These are phyloP conservation scores for Pseudonitzschia delicatissima DNA, from an alignment of 108 stramenopile genomes.

Conservation along the genomic window DNA sequence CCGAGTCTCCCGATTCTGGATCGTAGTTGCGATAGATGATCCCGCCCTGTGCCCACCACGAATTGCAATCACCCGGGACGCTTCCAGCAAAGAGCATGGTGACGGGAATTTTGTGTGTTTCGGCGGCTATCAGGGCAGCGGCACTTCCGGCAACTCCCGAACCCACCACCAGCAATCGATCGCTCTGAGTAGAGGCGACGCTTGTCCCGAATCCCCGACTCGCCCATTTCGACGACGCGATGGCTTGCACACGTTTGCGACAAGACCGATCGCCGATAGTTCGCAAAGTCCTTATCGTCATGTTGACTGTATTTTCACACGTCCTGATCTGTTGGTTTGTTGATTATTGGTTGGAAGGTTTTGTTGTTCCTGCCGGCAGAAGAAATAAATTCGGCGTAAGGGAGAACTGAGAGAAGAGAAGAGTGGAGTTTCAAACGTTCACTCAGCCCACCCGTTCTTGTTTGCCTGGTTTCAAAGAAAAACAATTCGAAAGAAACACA, in stretches of 20 bases:
- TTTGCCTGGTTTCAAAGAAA: no score
- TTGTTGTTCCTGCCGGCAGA: no score
- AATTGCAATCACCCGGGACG: conserved; percentile 83
- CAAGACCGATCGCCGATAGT: neutral
- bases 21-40: conserved; percentile 87
- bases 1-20: conserved; percentile 58
- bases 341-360: no score
- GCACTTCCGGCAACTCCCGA: conserved; percentile 85
- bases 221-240: neutral
- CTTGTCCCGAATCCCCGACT: neutral
- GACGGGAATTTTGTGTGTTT: conserved; percentile 64
- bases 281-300: neutral
- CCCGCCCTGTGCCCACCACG: conserved; percentile 96
- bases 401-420: no score
- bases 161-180: conserved; percentile 75
- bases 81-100: conserved; percentile 73
- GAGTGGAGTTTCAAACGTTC: no score
- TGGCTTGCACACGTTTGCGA: neutral
- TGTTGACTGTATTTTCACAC: no score
- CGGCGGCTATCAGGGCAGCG: conserved; percentile 72
- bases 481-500: no score
- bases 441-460: no score
- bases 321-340: no score
- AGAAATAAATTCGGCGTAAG: no score
- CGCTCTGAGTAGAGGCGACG: conserved; percentile 4